Percentiles rank a stretch among this genome's conserved stretches.
phyloP scores from a whole-genome alignment of 768 basidiomycete species.

The Omphalotus guepiniiformis region DNA sequence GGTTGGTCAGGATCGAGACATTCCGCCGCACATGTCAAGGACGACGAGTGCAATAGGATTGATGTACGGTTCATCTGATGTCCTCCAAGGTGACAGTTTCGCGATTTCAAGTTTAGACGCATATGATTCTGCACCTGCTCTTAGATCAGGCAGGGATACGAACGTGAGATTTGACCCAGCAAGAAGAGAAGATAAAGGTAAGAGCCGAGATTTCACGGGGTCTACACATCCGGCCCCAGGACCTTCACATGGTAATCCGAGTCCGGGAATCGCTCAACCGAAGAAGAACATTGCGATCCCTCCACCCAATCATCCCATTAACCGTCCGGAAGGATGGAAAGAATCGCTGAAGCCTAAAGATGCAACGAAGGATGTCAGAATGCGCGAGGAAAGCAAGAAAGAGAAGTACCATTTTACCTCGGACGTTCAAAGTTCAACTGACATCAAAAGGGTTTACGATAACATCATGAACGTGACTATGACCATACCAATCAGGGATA shows the following conservation, averaged over 20 bases:
- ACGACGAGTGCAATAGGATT: background rate
- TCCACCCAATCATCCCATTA: conserved; percentile 5
- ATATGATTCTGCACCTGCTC: too few relatives aligned
- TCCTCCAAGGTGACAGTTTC: background rate
- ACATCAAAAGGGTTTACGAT: too few relatives aligned
- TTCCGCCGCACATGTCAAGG: background rate
- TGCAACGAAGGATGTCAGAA: background rate
- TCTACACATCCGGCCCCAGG: background rate
- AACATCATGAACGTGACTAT: too few relatives aligned
- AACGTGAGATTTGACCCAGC: background rate
- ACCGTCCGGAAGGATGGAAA: conserved; percentile 8
- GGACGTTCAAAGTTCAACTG: background rate
- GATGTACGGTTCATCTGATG: background rate
- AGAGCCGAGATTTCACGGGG: background rate
- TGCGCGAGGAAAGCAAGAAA: background rate
- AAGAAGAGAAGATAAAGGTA: background rate
- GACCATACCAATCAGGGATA: too few relatives aligned
- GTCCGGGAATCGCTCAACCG: background rate
- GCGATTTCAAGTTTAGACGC: background rate
- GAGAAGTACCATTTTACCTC: conserved; percentile 8
- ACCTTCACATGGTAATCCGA: background rate
- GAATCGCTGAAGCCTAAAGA: background rate
- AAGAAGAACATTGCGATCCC: background rate
- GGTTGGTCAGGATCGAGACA: background rate
- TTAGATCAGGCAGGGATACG: background rate